Evolutionary conservation across 169 alveolate species (phyloP), one percentile per base, ranked within the genome.

Genomic region (Eimeria acervulina): DNA sequence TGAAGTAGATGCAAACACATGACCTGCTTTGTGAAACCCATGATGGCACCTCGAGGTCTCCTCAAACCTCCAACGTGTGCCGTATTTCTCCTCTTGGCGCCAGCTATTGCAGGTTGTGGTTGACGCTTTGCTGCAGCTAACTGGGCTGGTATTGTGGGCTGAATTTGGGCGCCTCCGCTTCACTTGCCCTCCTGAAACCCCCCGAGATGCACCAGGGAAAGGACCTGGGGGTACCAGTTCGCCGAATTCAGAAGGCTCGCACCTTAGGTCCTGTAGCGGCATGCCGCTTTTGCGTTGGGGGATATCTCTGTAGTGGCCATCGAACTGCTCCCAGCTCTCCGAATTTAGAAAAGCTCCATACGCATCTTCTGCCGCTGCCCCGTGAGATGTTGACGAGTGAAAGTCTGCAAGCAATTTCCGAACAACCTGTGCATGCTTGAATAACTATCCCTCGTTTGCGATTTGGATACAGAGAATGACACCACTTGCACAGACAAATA

Each of bases 321-420:
- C 26, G 8, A 15, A 36, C 33, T 44, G 63, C 61, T 40, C 47
- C 80, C 80, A 44, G 26, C 38, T 42, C 87, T 38, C 59, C 87
- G 59, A 76, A 40, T 76, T 40, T 3, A 1, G 26, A 59, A 8
- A 2, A 40, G 40, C 33, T 12, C 59, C 59, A 8, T 26, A 78
- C 26, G 44, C 42, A 44, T 52, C 90, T 3, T 5, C 74, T 44
- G 90, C 90, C 12, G 90, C 90, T 15, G 90, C 90, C 44, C 90
- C 90, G 26, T 81, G 90, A 28, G 90, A 47, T 21, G 90, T 33
- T 51, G 90, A 42, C 44, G 90, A 47, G 47, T 47, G 90, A 51
- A 81, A 81, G 47, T 81, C 90, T 81, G 90, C 47, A 81, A 3
- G 44, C 70, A 81, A 19, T 31, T 31, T 28, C 26, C 80, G 33